phyloP scores from a whole-genome alignment of 2,329 filamentous ascomycete species.

The Aspergillus unguis region DNA sequence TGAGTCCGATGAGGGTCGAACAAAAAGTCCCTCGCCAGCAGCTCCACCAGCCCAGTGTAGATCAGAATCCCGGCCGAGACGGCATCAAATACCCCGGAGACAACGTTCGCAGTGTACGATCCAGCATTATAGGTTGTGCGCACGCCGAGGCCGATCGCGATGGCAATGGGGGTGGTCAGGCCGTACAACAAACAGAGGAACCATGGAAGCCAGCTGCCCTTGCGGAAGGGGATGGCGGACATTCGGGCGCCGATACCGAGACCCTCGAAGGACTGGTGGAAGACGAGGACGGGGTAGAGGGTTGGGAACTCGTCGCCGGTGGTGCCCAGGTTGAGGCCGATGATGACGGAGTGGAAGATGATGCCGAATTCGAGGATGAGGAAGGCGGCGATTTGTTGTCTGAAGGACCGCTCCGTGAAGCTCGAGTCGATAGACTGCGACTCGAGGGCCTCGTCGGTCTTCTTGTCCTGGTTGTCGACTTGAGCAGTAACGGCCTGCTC shows the following conservation, averaged over 20 bases:
- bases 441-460: slow-evolving; percentile 5
- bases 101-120: slow-evolving; percentile 8
- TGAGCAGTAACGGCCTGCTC: neutral
- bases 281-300: slow-evolving; percentile 59
- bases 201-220: slow-evolving; percentile 13
- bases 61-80: slow-evolving; percentile 13
- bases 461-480: neutral
- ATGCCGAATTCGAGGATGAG: slow-evolving; percentile 58
- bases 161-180: slow-evolving; percentile 13
- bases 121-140: slow-evolving; percentile 13
- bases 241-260: slow-evolving; percentile 61
- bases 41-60: slow-evolving; percentile 13
- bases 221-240: slow-evolving; percentile 53
- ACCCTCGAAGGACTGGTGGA: slow-evolving; percentile 63
- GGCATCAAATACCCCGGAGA: slow-evolving; percentile 11
- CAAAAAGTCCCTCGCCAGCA: slow-evolving; percentile 14
- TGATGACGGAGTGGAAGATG: slow-evolving; percentile 63
- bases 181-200: slow-evolving; percentile 12
- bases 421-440: neutral
- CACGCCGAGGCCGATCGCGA: slow-evolving; percentile 13
- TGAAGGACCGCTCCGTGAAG: slow-evolving; percentile 28
- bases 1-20: slow-evolving; percentile 15
- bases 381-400: slow-evolving; percentile 39
- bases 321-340: slow-evolving; percentile 61
- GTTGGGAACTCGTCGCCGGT: slow-evolving; percentile 55